A percentile compares a stretch with the other conserved stretches of the same genome.
phyloP scores from a whole-genome alignment of 2,329 filamentous ascomycete species.

The Cercospora beticola region DNA sequence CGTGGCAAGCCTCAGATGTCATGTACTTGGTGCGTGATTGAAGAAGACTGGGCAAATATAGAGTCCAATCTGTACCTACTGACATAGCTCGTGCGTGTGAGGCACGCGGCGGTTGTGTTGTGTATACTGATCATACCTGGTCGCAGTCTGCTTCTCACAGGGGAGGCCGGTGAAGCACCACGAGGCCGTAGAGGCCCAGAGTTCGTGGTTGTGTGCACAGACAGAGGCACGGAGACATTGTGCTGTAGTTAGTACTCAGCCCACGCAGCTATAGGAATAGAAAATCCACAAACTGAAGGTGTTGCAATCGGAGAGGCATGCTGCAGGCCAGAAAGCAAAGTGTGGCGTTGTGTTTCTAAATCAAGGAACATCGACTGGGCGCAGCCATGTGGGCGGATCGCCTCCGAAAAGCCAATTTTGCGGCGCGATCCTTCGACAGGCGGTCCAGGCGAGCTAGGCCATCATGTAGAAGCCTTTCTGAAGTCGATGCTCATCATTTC shows the following conservation, averaged over 20 bases:
- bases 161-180: background rate
- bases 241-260: background rate
- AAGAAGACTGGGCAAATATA: background rate
- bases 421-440: background rate
- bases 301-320: background rate
- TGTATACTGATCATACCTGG: background rate
- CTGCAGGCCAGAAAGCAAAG: background rate
- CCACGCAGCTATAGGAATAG: background rate
- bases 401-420: background rate
- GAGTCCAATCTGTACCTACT: background rate
- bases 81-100: background rate
- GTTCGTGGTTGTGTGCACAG: background rate
- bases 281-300: background rate
- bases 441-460: background rate
- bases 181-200: background rate
- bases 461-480: background rate
- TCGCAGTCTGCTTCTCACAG: background rate
- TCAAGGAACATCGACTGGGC: constrained; percentile 2
- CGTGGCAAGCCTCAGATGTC: background rate
- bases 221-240: background rate
- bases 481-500: background rate
- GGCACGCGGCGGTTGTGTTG: background rate
- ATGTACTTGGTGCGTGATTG: background rate
- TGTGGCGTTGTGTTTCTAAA: constrained; percentile 14
- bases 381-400: constrained; percentile 4